Percentiles rank a stretch among this genome's conserved stretches.
These are phyloP conservation scores for Xylaria venustula DNA, from an alignment of 495 filamentous ascomycete genomes.

Conservation along the genomic window DNA sequence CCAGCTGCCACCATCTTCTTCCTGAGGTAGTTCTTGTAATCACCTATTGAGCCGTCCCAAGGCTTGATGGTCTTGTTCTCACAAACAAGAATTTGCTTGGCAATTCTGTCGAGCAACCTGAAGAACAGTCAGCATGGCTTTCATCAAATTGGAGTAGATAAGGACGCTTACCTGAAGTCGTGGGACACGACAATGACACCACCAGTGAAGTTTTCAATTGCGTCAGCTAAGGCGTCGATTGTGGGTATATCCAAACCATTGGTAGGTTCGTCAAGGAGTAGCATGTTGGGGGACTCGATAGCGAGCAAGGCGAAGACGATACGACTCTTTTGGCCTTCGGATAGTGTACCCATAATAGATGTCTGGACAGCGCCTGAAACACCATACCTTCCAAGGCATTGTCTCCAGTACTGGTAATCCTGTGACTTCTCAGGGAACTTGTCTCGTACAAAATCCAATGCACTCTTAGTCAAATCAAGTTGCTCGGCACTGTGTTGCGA, in stretches of 20 bases:
- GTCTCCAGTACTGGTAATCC: conserved; percentile 99
- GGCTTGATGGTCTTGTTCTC: conserved; percentile 87
- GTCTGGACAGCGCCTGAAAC: conserved; percentile 91
- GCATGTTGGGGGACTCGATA: conserved; percentile 96
- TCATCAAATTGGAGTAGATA: background rate
- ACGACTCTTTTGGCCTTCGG: conserved; percentile 94
- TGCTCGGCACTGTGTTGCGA: conserved; percentile 97
- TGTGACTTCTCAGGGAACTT: conserved; percentile 86
- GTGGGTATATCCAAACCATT: conserved; percentile 99
- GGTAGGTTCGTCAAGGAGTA: conserved; percentile 95
- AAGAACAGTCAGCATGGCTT: conserved; percentile 17
- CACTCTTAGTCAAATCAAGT: conserved; percentile 95
- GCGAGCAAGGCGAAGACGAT: conserved; percentile 97
- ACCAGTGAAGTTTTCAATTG: conserved; percentile 92
- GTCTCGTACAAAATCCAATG: conserved; percentile 95
- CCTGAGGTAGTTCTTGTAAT: conserved; percentile 97
- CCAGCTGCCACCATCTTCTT: conserved; percentile 87
- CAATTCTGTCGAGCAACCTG: conserved; percentile 97
- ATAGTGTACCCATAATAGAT: conserved; percentile 94
- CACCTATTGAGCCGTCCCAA: conserved; percentile 86
- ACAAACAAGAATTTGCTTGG: conserved; percentile 99
- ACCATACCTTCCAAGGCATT: conserved; percentile 93
- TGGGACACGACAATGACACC: conserved; percentile 98
- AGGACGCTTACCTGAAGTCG: conserved; percentile 80
- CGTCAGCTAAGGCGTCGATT: conserved; percentile 95